Percentiles rank a stretch among this genome's conserved stretches.
Evolutionary conservation across 345 rosid species (phyloP).

Genomic region (Populus nigra): DNA sequence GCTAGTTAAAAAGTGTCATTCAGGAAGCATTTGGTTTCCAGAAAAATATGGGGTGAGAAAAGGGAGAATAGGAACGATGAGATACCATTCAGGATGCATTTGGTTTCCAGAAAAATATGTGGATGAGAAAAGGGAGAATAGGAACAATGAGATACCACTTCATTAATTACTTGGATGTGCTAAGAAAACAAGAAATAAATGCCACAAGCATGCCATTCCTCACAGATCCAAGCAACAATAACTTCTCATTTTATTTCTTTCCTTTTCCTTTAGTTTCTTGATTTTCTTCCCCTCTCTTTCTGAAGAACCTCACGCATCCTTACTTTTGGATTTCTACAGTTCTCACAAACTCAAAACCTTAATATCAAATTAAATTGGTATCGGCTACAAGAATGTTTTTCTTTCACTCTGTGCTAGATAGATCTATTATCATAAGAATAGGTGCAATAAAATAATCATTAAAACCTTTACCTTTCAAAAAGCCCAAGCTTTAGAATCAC

Average conservation of each 20-base stretch:
- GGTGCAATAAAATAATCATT: not conserved
- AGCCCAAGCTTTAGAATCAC: conserved; percentile 95
- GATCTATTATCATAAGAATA: not conserved
- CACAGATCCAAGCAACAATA: not conserved
- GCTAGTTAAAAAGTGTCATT: not conserved
- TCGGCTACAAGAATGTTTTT: not conserved
- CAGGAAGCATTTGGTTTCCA: not conserved
- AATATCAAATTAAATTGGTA: not conserved
- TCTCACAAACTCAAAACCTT: not conserved
- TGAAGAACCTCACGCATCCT: not conserved
- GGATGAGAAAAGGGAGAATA: not conserved
- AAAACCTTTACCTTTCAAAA: conserved; percentile 76
- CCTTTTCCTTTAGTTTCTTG: not conserved
- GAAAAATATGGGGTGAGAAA: not conserved
- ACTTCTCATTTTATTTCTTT: not conserved
- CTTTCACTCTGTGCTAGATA: not conserved
- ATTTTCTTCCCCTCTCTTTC: not conserved
- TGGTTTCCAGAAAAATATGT: not conserved
- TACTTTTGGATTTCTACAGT: not conserved
- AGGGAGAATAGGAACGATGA: not conserved
- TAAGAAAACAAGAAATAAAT: not conserved
- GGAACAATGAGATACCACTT: not conserved
- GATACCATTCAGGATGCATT: not conserved
- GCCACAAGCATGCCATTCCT: not conserved
- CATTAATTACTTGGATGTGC: not conserved